Evolutionary conservation across 495 filamentous ascomycete species (phyloP), one percentile per base, ranked within the genome.

Genomic region (Tuber umbilicatum): DNA sequence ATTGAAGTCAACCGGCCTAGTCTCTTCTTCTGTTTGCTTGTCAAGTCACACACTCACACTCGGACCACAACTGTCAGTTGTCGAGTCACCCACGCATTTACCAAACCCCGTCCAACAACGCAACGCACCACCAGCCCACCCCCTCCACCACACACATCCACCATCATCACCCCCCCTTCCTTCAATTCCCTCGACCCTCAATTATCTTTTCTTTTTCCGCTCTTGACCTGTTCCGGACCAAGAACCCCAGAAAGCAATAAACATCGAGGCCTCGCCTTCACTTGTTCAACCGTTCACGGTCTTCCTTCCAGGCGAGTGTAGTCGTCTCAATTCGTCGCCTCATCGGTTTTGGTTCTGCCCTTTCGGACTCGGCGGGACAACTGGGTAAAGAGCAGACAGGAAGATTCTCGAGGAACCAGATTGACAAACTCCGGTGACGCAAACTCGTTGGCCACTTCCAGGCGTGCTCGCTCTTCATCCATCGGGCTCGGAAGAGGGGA

Each of bases 281-380:
- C 50, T 27, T 55, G 47, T 55, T 71, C 77, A 78, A 78, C 77
- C 77, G 77, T 79, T 78, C 77, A 60, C n/a, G 14, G n/a, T 60
- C n/a, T 60, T 60, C n/a, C 31, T 60, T 31, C n/a, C n/a, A 78
- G 75, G 69, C 77, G 77, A 74, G 75, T 78, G 69, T 74, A 74
- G 77, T 78, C 75, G 78, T 79, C 77, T 79, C 77, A 79, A 79
- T 79, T 79, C 77, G 55, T 64, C 55, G 77, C 75, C 72, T 78
- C 77, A 76, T 79, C 77, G 76, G 60, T 79, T 79, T 79, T 69
- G 72, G 75, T 79, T 78, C 69, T 79, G 12, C 77, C 78, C 71
- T 70, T 69, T 75, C 60, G 74, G 76, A 76, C 73, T 78, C 68
- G 55, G 69, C 69, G 69, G 69, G 77, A 73, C 71, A 72, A 74